A percentile compares a stretch with the other conserved stretches of the same genome.
These are phyloP conservation scores for Penicillium coprophilum DNA, from an alignment of 495 filamentous ascomycete genomes.

Conservation along the genomic window DNA sequence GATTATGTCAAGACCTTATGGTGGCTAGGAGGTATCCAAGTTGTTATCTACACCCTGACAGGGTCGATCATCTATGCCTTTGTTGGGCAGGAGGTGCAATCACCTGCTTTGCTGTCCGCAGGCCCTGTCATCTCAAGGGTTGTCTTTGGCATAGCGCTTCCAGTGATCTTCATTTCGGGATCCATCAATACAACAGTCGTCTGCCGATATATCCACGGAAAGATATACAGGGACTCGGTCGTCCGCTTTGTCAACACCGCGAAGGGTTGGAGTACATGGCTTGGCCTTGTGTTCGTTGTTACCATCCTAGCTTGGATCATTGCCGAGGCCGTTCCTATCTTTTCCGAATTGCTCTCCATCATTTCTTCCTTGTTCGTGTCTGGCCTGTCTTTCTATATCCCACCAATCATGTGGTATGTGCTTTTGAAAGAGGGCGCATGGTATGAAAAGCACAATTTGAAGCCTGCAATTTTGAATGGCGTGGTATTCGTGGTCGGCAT, in stretches of 20 bases:
- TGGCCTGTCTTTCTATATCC: constrained; percentile 65
- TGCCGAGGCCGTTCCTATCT: constrained; percentile 66
- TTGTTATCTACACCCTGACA: constrained; percentile 63
- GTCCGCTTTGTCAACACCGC: constrained; percentile 56
- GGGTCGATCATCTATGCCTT: constrained; percentile 66
- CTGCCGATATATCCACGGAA: constrained; percentile 58
- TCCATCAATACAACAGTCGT: constrained; percentile 61
- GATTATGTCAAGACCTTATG: constrained; percentile 61
- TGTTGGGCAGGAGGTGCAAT: constrained; percentile 60
- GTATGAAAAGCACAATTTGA: constrained; percentile 20
- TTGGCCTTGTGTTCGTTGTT: constrained; percentile 49
- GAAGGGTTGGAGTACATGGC: constrained; percentile 56
- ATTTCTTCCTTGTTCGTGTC: constrained; percentile 60
- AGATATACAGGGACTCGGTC: constrained; percentile 51
- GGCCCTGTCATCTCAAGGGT: constrained; percentile 58
- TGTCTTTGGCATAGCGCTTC: constrained; percentile 68
- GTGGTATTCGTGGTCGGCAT: constrained; percentile 33
- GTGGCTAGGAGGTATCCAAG: constrained; percentile 56
- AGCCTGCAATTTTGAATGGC: constrained; percentile 6
- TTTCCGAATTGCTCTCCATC: constrained; percentile 58
- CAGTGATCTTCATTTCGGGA: constrained; percentile 66
- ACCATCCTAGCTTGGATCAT: constrained; percentile 63
- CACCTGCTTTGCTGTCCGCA: constrained; percentile 65
- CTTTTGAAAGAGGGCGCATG: constrained; percentile 43
- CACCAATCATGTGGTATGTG: constrained; percentile 62